Conservation (phyloP, 1,139 yeast species). For the Yamadazyma diospyri region DNA sequence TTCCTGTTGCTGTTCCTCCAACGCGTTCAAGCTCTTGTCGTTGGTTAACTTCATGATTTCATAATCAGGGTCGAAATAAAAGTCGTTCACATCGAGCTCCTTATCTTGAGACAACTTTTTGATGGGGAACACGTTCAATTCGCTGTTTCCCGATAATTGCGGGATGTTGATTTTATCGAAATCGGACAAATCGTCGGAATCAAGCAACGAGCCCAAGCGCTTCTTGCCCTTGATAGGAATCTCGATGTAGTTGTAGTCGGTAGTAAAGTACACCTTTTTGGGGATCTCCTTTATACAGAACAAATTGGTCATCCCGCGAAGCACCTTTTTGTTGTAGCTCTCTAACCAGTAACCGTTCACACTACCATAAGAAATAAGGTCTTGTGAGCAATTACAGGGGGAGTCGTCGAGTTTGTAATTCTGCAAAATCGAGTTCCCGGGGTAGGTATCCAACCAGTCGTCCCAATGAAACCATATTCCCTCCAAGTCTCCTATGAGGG, state of each 20-base stretch:
- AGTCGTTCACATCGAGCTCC: constrained; percentile 24
- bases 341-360: constrained; percentile 38
- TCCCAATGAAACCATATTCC: constrained; percentile 42
- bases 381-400: constrained; percentile 24
- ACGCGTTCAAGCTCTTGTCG: constrained; percentile 14
- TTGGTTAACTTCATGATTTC: constrained; percentile 27
- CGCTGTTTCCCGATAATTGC: not conserved
- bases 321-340: constrained; percentile 30
- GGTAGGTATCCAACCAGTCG: constrained; percentile 37
- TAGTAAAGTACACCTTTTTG: constrained; percentile 22
- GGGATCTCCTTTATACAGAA: constrained; percentile 35
- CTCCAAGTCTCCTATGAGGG: constrained; percentile 1
- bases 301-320: constrained; percentile 33
- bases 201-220: constrained; percentile 20
- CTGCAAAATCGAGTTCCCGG: constrained; percentile 22
- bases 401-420: constrained; percentile 14
- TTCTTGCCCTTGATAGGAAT: constrained; percentile 29
- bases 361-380: constrained; percentile 21
- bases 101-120: constrained; percentile 12
- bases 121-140: constrained; percentile 3
- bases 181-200: constrained; percentile 11
- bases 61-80: constrained; percentile 29
- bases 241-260: constrained; percentile 25
- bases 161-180: constrained; percentile 6
- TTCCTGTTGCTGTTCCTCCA: constrained; percentile 19